Evolutionary conservation across 208 protist species (phyloP).

Genomic region (Trypanosoma cruzi): DNA sequence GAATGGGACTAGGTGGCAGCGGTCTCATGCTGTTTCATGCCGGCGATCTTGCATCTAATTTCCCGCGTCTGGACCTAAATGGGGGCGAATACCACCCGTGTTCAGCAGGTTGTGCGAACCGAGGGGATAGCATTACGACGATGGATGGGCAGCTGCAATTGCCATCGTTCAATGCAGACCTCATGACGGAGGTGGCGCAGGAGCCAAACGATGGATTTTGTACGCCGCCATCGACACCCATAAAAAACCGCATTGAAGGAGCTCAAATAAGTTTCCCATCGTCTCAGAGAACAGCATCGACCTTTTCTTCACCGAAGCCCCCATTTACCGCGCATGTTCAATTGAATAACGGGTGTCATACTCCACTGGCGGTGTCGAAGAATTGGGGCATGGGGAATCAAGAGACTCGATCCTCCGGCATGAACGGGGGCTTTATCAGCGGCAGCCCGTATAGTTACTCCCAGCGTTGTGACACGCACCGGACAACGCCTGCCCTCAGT

Average conservation of each 20-base stretch:
- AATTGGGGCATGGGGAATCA: neutral
- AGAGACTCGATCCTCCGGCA: neutral
- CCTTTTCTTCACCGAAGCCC: neutral
- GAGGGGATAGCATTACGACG: neutral
- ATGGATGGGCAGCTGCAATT: too few species aligned
- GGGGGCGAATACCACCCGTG: neutral
- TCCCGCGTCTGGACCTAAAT: neutral
- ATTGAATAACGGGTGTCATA: slow-evolving; percentile 9
- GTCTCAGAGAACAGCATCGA: neutral
- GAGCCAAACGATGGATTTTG: slow-evolving; percentile 8
- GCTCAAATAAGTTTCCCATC: neutral
- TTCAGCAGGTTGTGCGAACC: neutral
- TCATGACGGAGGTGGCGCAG: neutral
- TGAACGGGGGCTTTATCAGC: neutral
- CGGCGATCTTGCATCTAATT: neutral
- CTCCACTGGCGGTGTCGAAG: slow-evolving; percentile 5
- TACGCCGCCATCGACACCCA: slow-evolving; percentile 14
- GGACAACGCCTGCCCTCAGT: slow-evolving; percentile 7
- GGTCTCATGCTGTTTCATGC: slow-evolving; percentile 22
- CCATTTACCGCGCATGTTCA: neutral
- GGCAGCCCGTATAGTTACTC: slow-evolving; percentile 7
- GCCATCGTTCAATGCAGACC: neutral
- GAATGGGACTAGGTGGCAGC: slow-evolving; percentile 26
- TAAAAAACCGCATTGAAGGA: neutral
- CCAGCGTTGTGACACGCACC: slow-evolving; percentile 4